phyloP scores from a whole-genome alignment of 1,284 basidiomycete species.

The Cryptococcus sp. region DNA sequence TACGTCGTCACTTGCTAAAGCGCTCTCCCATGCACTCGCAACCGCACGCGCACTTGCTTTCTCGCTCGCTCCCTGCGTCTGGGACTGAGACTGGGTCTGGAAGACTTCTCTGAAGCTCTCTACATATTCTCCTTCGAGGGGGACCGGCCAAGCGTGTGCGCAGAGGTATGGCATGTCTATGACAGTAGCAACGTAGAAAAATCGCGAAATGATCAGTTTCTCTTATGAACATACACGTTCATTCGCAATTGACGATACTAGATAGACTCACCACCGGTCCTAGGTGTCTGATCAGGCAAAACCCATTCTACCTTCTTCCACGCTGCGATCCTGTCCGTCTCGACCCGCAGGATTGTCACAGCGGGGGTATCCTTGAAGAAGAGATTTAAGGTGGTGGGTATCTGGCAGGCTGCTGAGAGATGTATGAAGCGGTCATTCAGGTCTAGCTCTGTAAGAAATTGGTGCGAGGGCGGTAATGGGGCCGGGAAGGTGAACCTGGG shows the following conservation, averaged over 20 bases:
- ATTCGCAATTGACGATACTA: background rate
- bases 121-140: slow-evolving; percentile 57
- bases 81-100: background rate
- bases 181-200: no score
- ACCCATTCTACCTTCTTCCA: slow-evolving; percentile 47
- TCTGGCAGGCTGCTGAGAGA: slow-evolving; percentile 63
- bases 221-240: background rate
- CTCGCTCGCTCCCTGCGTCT: slow-evolving; percentile 18
- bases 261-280: slow-evolving; percentile 34
- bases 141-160: slow-evolving; percentile 48
- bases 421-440: slow-evolving; percentile 62
- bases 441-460: slow-evolving; percentile 43
- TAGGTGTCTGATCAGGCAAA: slow-evolving; percentile 27
- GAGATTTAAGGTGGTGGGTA: slow-evolving; percentile 59
- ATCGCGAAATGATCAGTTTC: background rate
- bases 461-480: slow-evolving; percentile 42
- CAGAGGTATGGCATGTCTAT: slow-evolving; percentile 65
- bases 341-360: slow-evolving; percentile 60
- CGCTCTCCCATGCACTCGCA: slow-evolving; percentile 56
- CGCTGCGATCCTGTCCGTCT: slow-evolving; percentile 35
- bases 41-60: slow-evolving; percentile 20
- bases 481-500: slow-evolving; percentile 43
- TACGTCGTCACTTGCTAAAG: slow-evolving; percentile 42
- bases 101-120: slow-evolving; percentile 51
- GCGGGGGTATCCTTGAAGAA: slow-evolving; percentile 59